phyloP scores from a whole-genome alignment of 345 rosid species.

The Turnera subulata region DNA sequence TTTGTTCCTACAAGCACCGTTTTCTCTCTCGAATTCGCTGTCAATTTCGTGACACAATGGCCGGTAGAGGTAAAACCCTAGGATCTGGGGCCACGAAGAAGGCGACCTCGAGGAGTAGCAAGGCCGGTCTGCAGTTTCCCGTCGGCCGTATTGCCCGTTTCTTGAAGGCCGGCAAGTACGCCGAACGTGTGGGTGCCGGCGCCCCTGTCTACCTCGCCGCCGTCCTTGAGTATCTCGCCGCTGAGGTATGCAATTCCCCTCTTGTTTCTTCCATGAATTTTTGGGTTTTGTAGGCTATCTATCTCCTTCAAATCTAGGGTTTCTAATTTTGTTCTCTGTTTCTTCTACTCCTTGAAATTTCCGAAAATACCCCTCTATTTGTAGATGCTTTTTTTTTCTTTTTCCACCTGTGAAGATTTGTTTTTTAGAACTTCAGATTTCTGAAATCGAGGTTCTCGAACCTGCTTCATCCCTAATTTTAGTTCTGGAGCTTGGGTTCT shows the following conservation, averaged over 20 bases:
- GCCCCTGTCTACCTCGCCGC: constrained; percentile 97
- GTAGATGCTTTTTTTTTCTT: too few species aligned
- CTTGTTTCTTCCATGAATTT: not conserved
- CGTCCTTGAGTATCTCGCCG: constrained; percentile 89
- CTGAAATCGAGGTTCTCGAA: too few species aligned
- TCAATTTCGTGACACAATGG: constrained; percentile 36
- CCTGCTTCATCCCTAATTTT: too few species aligned
- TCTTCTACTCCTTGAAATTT: not conserved
- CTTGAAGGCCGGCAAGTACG: constrained; percentile 93
- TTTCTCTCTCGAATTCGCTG: too few species aligned
- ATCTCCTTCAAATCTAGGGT: not conserved
- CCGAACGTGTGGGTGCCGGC: constrained; percentile 94
- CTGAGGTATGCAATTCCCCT: constrained; percentile 48
- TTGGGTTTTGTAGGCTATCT: not conserved
- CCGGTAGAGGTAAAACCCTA: constrained; percentile 86
- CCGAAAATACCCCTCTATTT: too few species aligned
- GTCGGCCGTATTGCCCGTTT: constrained; percentile 95
- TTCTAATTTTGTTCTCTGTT: not conserved
- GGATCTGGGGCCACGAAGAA: constrained; percentile 84
- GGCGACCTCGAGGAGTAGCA: constrained; percentile 95
- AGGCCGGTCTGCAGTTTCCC: constrained; percentile 90
- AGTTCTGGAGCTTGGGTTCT: too few species aligned
- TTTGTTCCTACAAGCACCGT: too few species aligned
- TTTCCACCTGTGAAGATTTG: too few species aligned
- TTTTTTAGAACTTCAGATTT: too few species aligned